A percentile compares a stretch with the other conserved stretches of the same genome.
Conservation (phyloP, 768 basidiomycete species). For the Russula vinacea region DNA sequence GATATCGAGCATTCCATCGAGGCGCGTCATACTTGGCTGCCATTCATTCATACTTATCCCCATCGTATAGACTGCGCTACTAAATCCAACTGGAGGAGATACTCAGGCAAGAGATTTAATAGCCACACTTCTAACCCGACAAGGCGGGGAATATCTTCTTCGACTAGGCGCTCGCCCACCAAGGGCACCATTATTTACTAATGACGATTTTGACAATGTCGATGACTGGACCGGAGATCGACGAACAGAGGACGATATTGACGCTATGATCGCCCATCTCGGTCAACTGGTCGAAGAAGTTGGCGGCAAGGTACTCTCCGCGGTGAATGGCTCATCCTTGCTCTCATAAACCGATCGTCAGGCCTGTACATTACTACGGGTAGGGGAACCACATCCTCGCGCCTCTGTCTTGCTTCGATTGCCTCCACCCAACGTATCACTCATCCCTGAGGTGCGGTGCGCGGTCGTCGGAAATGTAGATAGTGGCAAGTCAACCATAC, state of each 20-base stretch:
- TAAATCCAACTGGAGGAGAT: conserved; percentile 45
- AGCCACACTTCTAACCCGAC: conserved; percentile 62
- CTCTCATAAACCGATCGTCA: conserved; percentile 33
- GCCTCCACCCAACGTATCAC: conserved; percentile 69
- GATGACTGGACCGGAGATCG: conserved; percentile 55
- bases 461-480: conserved; percentile 96
- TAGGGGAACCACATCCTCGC: conserved; percentile 49
- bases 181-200: conserved; percentile 51
- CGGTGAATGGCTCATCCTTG: background rate
- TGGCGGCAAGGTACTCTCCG: conserved; percentile 62
- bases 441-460: conserved; percentile 89
- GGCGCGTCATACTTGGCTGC: conserved; percentile 38
- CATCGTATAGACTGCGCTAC: conserved; percentile 35
- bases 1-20: conserved; percentile 56
- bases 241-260: conserved; percentile 52
- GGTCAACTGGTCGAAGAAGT: conserved; percentile 63
- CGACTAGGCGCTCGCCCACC: conserved; percentile 69
- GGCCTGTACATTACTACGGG: conserved; percentile 57
- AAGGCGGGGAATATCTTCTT: conserved; percentile 71
- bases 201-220: conserved; percentile 45
- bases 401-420: conserved; percentile 63
- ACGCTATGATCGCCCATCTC: conserved; percentile 45
- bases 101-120: conserved; percentile 61
- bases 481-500: conserved; percentile 90
- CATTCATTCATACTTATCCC: background rate